Conservation (phyloP, 2,329 filamentous ascomycete genomes). For the Nemania serpens region DNA sequence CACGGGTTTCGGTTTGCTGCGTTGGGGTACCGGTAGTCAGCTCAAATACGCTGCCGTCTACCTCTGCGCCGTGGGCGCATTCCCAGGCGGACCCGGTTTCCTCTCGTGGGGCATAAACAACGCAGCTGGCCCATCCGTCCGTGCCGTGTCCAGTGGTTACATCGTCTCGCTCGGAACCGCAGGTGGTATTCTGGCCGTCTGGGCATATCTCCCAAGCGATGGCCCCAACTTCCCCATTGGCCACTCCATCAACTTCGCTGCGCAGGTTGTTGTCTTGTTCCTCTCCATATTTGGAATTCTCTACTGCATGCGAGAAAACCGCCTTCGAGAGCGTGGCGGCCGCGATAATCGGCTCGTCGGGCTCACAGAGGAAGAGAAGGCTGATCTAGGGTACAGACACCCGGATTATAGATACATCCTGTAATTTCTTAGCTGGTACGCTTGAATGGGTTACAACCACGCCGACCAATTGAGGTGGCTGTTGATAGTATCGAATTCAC, state of each 20-base stretch:
- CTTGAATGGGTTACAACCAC: no score
- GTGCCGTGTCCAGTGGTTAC: slow-evolving; percentile 60
- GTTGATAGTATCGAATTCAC: neutral
- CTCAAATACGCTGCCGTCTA: slow-evolving; percentile 57
- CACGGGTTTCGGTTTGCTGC: slow-evolving; percentile 57
- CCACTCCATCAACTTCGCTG: slow-evolving; percentile 61
- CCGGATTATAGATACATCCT: slow-evolving; percentile 62
- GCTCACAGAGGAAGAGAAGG: slow-evolving; percentile 50
- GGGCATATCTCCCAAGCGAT: slow-evolving; percentile 57
- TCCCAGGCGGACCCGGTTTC: slow-evolving; percentile 62
- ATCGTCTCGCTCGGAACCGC: slow-evolving; percentile 60
- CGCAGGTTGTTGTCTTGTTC: slow-evolving; percentile 51
- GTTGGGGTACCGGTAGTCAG: slow-evolving; percentile 45
- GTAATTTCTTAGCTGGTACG: slow-evolving; percentile 10
- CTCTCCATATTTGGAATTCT: slow-evolving; percentile 54
- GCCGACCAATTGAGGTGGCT: neutral
- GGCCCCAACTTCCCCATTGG: slow-evolving; percentile 53
- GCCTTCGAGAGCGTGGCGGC: slow-evolving; percentile 51
- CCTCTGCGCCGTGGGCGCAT: slow-evolving; percentile 59
- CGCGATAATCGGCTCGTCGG: slow-evolving; percentile 55
- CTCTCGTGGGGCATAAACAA: slow-evolving; percentile 65
- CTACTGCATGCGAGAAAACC: slow-evolving; percentile 61
- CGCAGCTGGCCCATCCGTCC: slow-evolving; percentile 58
- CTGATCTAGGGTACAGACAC: slow-evolving; percentile 56
- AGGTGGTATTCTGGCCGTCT: slow-evolving; percentile 60